Evolutionary conservation across 2,329 filamentous ascomycete species (phyloP).

Genomic region (Neonectria sp.): DNA sequence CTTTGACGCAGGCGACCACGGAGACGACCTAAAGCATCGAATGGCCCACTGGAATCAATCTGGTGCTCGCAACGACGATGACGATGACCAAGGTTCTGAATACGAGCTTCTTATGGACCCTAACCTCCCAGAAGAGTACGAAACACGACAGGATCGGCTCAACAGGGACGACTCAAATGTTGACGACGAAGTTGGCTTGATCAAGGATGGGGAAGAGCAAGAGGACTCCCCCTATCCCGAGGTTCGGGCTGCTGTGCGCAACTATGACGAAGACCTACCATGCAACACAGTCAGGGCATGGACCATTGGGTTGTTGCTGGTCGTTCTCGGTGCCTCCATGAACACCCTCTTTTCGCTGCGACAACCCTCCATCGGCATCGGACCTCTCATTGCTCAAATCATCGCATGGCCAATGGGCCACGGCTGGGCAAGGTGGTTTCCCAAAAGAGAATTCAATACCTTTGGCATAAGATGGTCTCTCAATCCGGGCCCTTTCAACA

Average conservation of each 20-base stretch:
- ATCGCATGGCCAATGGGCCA: slow-evolving; percentile 76
- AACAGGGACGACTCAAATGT: slow-evolving; percentile 39
- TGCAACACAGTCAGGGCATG: slow-evolving; percentile 78
- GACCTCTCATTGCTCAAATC: slow-evolving; percentile 74
- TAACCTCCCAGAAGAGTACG: slow-evolving; percentile 62
- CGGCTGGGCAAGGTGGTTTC: slow-evolving; percentile 71
- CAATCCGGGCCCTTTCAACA: slow-evolving; percentile 79
- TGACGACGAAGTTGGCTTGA: slow-evolving; percentile 48
- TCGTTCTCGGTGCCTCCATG: slow-evolving; percentile 70
- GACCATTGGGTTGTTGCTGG: slow-evolving; percentile 72
- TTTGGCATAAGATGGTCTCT: slow-evolving; percentile 70
- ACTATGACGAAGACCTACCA: slow-evolving; percentile 75
- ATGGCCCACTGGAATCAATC: slow-evolving; percentile 60
- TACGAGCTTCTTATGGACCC: slow-evolving; percentile 71
- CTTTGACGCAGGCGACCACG: slow-evolving; percentile 41
- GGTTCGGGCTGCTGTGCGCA: slow-evolving; percentile 74
- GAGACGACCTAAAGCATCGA: slow-evolving; percentile 50
- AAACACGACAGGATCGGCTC: slow-evolving; percentile 49
- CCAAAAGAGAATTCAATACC: slow-evolving; percentile 63
- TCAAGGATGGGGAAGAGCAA: slow-evolving; percentile 54
- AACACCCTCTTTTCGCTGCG: slow-evolving; percentile 76
- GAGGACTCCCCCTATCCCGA: slow-evolving; percentile 75
- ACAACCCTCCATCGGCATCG: slow-evolving; percentile 73
- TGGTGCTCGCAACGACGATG: slow-evolving; percentile 56
- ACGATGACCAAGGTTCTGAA: slow-evolving; percentile 65